Percentiles rank a stretch among this genome's conserved stretches.
Conservation (phyloP, 2,329 filamentous ascomycete genomes). For the Paecilomyces sp. region DNA sequence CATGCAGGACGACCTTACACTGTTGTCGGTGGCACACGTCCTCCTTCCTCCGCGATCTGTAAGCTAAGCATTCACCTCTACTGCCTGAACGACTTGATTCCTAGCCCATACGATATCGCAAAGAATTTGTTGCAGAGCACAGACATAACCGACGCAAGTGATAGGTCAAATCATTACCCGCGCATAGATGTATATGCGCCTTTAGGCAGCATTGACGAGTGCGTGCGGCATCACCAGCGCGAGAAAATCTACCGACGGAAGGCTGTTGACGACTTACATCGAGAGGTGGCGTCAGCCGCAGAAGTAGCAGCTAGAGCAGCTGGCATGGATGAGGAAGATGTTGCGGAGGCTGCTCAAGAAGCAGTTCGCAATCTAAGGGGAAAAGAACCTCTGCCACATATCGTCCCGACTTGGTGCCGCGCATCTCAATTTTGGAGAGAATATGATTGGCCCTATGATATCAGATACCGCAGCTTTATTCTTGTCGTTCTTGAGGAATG, state of each 20-base stretch:
- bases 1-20: constrained; percentile 3
- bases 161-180: constrained; percentile 9
- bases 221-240: constrained; percentile 7
- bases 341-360: constrained; percentile 1
- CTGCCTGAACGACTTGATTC: constrained; percentile 1
- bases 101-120: neutral
- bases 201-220: constrained; percentile 7
- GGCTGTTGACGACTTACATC: constrained; percentile 3
- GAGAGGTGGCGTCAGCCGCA: neutral
- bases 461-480: constrained; percentile 2
- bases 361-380: constrained; percentile 2
- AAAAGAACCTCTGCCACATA: neutral
- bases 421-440: neutral
- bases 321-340: constrained; percentile 1
- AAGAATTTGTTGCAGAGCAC: neutral
- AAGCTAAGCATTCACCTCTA: constrained; percentile 5
- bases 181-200: constrained; percentile 8
- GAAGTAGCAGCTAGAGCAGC: neutral
- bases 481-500: constrained; percentile 2
- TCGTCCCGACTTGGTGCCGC: neutral
- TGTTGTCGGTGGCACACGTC: neutral
- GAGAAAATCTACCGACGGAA: constrained; percentile 5
- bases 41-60: neutral
- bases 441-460: neutral
- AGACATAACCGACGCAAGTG: constrained; percentile 7